A percentile compares a stretch with the other conserved stretches of the same genome.
Evolutionary conservation across 2,329 filamentous ascomycete species (phyloP).

Genomic region (Alternaria ethzedia): DNA sequence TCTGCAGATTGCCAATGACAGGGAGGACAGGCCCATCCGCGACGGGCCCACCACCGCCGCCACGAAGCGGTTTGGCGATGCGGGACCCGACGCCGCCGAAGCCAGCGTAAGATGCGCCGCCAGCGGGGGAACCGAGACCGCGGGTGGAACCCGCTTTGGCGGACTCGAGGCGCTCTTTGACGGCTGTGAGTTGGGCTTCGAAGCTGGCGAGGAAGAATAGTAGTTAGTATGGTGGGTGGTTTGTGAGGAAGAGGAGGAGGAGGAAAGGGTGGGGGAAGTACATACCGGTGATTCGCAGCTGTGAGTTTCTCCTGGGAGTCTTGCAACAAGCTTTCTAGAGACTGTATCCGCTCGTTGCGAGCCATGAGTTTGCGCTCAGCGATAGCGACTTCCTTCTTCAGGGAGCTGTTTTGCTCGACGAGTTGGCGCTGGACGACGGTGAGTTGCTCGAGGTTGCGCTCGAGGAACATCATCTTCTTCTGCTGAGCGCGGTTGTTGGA

Average conservation of each 20-base stretch:
- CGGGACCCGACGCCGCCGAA: slow-evolving; percentile 64
- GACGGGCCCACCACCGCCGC: slow-evolving; percentile 53
- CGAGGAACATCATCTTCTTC: slow-evolving; percentile 99
- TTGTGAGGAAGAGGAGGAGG: too few relatives aligned
- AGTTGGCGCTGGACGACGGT: slow-evolving; percentile 97
- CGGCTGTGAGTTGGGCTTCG: slow-evolving; percentile 93
- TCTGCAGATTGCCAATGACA: slow-evolving; percentile 52
- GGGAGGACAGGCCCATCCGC: slow-evolving; percentile 49
- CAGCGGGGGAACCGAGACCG: slow-evolving; percentile 71
- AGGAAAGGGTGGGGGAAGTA: slow-evolving; percentile 43
- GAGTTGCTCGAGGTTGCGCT: slow-evolving; percentile 96
- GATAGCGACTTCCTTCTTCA: slow-evolving; percentile 99
- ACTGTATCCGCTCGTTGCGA: slow-evolving; percentile 94
- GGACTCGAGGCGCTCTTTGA: slow-evolving; percentile 96
- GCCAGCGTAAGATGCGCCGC: slow-evolving; percentile 65
- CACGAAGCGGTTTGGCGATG: slow-evolving; percentile 69
- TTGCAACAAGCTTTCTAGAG: slow-evolving; percentile 87
- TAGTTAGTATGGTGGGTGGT: too few relatives aligned
- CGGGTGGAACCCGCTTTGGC: slow-evolving; percentile 91
- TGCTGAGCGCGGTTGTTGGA: slow-evolving; percentile 99
- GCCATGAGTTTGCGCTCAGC: slow-evolving; percentile 97
- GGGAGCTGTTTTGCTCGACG: slow-evolving; percentile 90
- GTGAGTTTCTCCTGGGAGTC: slow-evolving; percentile 99
- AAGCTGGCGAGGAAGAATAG: slow-evolving; percentile 65
- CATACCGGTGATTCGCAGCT: slow-evolving; percentile 96